phyloP scores from a whole-genome alignment of 1,284 basidiomycete genomes.

The Ustilago bromivora region DNA sequence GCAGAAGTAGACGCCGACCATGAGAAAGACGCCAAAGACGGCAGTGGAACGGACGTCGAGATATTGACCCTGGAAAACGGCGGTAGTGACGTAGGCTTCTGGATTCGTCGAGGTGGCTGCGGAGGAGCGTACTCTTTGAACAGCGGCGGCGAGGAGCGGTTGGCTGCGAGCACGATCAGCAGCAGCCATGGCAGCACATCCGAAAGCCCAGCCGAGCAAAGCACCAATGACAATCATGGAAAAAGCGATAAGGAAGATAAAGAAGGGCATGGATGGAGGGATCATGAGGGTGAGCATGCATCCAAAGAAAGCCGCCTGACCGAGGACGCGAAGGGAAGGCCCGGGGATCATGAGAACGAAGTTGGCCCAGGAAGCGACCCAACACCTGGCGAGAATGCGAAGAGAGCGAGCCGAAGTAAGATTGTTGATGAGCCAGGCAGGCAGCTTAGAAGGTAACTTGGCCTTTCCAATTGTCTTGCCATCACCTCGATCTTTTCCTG shows the following conservation, averaged over 20 bases:
- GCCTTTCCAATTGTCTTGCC: constrained; percentile 1
- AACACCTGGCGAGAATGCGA: constrained; percentile 46
- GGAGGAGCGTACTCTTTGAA: constrained; percentile 72
- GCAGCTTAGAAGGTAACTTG: constrained; percentile 25
- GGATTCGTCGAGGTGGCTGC: constrained; percentile 64
- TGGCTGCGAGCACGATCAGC: constrained; percentile 75
- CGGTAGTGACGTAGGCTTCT: constrained; percentile 39
- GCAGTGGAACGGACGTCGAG: constrained; percentile 75
- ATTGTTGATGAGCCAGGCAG: constrained; percentile 50
- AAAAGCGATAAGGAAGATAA: constrained; percentile 70
- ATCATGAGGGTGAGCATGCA: constrained; percentile 63
- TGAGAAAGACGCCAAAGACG: constrained; percentile 80
- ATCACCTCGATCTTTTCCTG: background rate
- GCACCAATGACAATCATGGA: constrained; percentile 75
- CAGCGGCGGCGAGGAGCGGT: constrained; percentile 72
- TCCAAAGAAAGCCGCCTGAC: constrained; percentile 67
- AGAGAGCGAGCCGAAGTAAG: constrained; percentile 43
- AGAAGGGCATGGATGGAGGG: constrained; percentile 62
- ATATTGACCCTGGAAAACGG: constrained; percentile 78
- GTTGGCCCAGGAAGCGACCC: constrained; percentile 66
- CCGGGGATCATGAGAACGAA: constrained; percentile 65
- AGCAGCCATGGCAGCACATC: constrained; percentile 79
- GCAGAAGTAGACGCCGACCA: constrained; percentile 76
- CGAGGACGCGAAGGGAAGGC: constrained; percentile 53
- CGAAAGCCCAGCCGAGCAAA: constrained; percentile 81